Base-by-base conservation (phyloP, 441 rosid species). In the Theobroma grandiflorum region DNA sequence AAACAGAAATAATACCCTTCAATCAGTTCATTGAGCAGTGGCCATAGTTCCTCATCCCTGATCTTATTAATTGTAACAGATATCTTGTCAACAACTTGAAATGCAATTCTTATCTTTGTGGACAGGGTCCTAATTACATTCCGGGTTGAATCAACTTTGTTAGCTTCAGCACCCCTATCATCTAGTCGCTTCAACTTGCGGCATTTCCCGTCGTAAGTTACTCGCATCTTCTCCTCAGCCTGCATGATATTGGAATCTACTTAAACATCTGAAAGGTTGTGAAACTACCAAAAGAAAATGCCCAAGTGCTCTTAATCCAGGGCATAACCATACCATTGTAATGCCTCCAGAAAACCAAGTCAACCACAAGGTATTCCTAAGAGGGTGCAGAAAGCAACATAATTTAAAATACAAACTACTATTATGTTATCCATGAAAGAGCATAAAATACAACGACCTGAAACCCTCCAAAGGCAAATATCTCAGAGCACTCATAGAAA, bases 41-140 rank as follows among this genome's bases (percentile, higher is more conserved):
- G 99, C 98, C 98, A 97, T 15, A 97, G 86, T 81, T 97, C 99
- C 87, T 95, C 99, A 53, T 97, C 99, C 81, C 97, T 89, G 73
- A 97, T 97, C 89, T 92, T 97, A 87, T 89, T 97, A 79, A 97
- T 93, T 1, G 91, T 94, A 37, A 90, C 84, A 1, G 99, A 94
- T 77, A 92, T 89, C 88, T 89, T 97, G 83, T 97, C 98, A 3
- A 97, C 98, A 67, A 90, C 90, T 64, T 95, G 96, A 87, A 97
- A 92, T 70, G 99, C 93, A 75, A 97, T 93, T 82, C 92, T 89
- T 79, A 95, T 94, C 83, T 95, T 97, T 14, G 95, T 89, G 2
- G 99, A 94, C 76, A 97, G 86, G 71, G 64, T 85, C 87, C 91
- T 91, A 62, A 97, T 89, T 53, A 66, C 12, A 22, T 55, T 81